phyloP scores from a whole-genome alignment of 257 asterid genomes.

The Solanum bukasovii region DNA sequence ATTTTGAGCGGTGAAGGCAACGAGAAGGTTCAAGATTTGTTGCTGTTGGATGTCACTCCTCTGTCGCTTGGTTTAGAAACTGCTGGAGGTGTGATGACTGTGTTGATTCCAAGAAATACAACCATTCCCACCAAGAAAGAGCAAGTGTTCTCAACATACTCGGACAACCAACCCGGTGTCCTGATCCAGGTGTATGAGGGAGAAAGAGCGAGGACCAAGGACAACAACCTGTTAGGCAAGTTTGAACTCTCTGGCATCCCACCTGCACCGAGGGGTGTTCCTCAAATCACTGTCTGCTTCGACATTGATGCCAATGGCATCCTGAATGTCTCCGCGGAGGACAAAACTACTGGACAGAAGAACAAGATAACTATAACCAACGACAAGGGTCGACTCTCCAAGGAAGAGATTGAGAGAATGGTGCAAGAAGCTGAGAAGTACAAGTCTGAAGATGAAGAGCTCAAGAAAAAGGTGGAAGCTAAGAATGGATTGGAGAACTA shows the following conservation, averaged over 20 bases:
- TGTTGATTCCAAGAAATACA: slow-evolving; percentile 42
- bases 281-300: slow-evolving; percentile 47
- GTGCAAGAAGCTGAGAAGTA: slow-evolving; percentile 64
- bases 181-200: slow-evolving; percentile 56
- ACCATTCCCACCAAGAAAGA: slow-evolving; percentile 57
- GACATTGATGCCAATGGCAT: slow-evolving; percentile 65
- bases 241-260: slow-evolving; percentile 56
- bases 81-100: slow-evolving; percentile 59
- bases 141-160: slow-evolving; percentile 49
- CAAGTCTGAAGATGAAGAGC: slow-evolving; percentile 61
- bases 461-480: slow-evolving; percentile 52
- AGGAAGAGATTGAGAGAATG: slow-evolving; percentile 62
- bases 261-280: slow-evolving; percentile 53
- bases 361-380: slow-evolving; percentile 69
- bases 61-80: slow-evolving; percentile 50
- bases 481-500: slow-evolving; percentile 49
- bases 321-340: slow-evolving; percentile 59
- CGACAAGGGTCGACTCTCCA: slow-evolving; percentile 54
- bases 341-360: slow-evolving; percentile 64
- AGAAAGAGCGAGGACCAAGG: slow-evolving; percentile 48
- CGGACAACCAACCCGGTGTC: slow-evolving; percentile 54
- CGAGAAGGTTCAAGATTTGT: slow-evolving; percentile 56
- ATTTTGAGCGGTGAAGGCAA: slow-evolving; percentile 57
- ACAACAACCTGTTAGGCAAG: slow-evolving; percentile 49
- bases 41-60: slow-evolving; percentile 53